Percentiles rank a stretch among this genome's conserved stretches.
Conservation (phyloP, 805 yeast genomes). For the Helenozyma rhizophorensis region DNA sequence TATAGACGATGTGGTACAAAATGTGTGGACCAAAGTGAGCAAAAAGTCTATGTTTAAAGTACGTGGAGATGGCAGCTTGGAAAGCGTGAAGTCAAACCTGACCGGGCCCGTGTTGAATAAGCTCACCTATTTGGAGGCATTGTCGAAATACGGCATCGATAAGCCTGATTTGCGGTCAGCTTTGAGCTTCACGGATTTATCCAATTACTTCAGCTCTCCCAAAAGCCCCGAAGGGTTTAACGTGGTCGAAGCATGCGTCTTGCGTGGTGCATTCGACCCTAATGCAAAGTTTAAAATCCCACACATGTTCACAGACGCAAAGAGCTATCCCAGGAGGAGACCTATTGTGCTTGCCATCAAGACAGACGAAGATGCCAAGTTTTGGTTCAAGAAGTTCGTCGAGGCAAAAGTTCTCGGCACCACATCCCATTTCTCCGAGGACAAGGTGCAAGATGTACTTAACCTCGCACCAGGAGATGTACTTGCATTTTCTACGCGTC, state of each 20-base stretch:
- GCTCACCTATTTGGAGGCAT: conserved; percentile 64
- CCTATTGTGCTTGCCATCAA: conserved; percentile 56
- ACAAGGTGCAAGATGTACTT: conserved; percentile 22
- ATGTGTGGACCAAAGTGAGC: conserved; percentile 52
- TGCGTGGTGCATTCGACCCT: conserved; percentile 44
- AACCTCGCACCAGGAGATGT: conserved; percentile 63
- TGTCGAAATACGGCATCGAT: conserved; percentile 79
- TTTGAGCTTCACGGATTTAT: conserved; percentile 47
- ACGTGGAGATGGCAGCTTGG: conserved; percentile 26
- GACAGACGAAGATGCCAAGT: conserved; percentile 29
- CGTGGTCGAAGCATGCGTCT: conserved; percentile 68
- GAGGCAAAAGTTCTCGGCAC: conserved; percentile 22
- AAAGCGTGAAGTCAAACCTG: conserved; percentile 13
- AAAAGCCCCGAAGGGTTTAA: conserved; percentile 46
- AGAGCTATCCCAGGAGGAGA: conserved; percentile 49
- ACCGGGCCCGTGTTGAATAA: conserved; percentile 24
- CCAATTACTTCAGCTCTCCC: conserved; percentile 30
- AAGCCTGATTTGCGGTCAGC: conserved; percentile 84
- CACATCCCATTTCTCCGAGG: conserved; percentile 14
- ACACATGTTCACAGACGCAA: conserved; percentile 31
- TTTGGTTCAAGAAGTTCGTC: conserved; percentile 42
- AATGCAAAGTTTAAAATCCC: conserved; percentile 28
- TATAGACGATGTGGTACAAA: conserved; percentile 53
- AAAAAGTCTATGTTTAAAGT: conserved; percentile 35
- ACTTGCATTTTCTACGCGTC: conserved; percentile 75